Base-by-base conservation (phyloP, 257 asterid species). In the Ehretia macrophylla region DNA sequence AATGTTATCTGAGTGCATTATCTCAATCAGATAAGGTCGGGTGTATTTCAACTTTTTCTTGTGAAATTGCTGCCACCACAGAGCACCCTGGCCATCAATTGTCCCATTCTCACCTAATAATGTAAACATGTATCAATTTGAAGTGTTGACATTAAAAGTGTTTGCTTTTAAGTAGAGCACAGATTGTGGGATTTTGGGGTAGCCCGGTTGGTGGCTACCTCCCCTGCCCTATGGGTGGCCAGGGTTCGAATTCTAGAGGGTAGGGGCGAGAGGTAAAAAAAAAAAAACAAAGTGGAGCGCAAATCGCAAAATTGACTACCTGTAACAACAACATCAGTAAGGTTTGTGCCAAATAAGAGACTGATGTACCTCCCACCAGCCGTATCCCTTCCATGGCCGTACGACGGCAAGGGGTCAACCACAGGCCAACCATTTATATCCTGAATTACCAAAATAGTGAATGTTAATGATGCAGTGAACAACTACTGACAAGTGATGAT, bases 61-160 rank as follows among this genome's bases (percentile, higher is more conserved):
- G 77, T 90, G 95, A 80, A 86, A 90, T 45, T 86, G 89, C 58
- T 86, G 86, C 97, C 97, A 90, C 97, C 97, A 90, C 5, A 79
- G 59, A 1, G 35, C 79, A 54, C 97, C 97, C 51, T 90, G 92
- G 5, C 97, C 97, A 64, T 90, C 92, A 20, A 90, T 78, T 14
- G 95, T 90, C 19, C 92, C 97, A 77, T 90, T 90, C 37, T 79
- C 82, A 68, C 97, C 95, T 88, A 73, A 62, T 17, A n/a, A 64
- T 32, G 51, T 27, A 17, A 17, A 37, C 37, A 51, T 27, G 35
- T 27, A 27, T 6, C 35, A 3, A 27, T 1, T 27, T 27, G 35
- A 27, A 27, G 35, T 27, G 35, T 27, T 27, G 35, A 27, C 3
- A 27, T 27, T 6, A 27, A 6, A 27, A 27, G 3, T 27, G 35